phyloP scores from a whole-genome alignment of 2,329 filamentous ascomycete genomes.

The Fonsecaea monophora region DNA sequence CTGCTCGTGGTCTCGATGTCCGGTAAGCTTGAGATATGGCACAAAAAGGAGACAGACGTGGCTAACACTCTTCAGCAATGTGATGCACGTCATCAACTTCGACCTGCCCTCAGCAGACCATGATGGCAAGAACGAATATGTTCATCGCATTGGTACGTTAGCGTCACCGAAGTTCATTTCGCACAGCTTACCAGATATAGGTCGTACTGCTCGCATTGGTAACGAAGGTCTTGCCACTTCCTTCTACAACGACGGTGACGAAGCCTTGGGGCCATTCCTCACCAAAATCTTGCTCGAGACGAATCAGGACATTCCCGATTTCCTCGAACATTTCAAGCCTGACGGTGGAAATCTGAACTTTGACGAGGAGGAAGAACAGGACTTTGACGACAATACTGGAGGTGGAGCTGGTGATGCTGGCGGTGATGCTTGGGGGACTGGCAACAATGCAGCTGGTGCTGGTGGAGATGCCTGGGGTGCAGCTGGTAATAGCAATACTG shows the following conservation, averaged over 20 bases:
- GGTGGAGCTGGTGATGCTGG: constrained; percentile 31
- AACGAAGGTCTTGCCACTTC: constrained; percentile 85
- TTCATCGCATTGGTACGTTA: constrained; percentile 83
- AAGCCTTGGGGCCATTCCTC: constrained; percentile 73
- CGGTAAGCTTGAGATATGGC: constrained; percentile 20
- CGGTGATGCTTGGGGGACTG: constrained; percentile 20
- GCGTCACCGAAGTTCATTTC: not conserved
- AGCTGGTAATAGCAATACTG: not conserved
- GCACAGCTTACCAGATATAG: constrained; percentile 50
- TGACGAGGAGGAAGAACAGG: constrained; percentile 62
- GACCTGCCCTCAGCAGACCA: constrained; percentile 76
- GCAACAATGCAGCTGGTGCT: constrained; percentile 19
- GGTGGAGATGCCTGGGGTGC: constrained; percentile 22
- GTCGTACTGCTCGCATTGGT: constrained; percentile 92
- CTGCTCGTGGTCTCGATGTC: constrained; percentile 74
- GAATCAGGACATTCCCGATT: constrained; percentile 79
- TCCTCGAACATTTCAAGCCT: constrained; percentile 68
- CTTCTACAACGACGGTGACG: constrained; percentile 82
- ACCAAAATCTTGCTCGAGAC: constrained; percentile 84
- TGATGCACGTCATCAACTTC: constrained; percentile 92
- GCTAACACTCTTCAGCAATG: constrained; percentile 73
- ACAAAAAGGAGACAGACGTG: not conserved
- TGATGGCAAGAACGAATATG: constrained; percentile 92
- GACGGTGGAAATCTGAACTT: constrained; percentile 53
- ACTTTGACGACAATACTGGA: constrained; percentile 36